Evolutionary conservation across 345 rosid species (phyloP).

Genomic region (Rhizophora apiculata): DNA sequence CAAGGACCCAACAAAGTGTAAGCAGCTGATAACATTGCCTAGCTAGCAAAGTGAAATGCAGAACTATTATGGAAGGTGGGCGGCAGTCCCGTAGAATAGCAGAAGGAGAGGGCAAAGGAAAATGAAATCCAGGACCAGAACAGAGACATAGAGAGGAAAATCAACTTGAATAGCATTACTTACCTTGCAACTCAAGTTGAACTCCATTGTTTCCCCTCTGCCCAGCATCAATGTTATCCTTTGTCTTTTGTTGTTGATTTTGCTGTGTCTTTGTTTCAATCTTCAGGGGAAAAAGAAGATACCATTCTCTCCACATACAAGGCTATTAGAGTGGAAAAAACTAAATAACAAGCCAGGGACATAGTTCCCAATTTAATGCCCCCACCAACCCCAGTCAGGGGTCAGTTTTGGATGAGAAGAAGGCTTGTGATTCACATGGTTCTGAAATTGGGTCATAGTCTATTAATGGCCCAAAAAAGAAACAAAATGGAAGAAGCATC

Average conservation of each 20-base stretch:
- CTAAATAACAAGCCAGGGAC: no score
- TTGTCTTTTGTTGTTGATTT: neutral
- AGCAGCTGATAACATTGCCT: no score
- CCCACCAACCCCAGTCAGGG: conserved; percentile 2
- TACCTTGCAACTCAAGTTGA: conserved; percentile 35
- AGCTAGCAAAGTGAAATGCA: no score
- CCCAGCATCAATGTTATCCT: neutral
- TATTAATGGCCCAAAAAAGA: neutral
- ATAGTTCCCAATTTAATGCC: neutral
- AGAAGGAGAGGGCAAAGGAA: neutral
- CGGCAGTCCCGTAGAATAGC: neutral
- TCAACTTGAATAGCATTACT: neutral
- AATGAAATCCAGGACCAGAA: neutral
- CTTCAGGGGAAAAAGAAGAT: neutral
- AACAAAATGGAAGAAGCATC: neutral
- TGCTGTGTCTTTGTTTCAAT: conserved; percentile 1
- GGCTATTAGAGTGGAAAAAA: neutral
- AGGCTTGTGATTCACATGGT: neutral
- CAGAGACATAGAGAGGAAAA: neutral
- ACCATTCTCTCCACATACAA: neutral
- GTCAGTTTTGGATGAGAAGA: neutral
- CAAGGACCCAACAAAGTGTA: neutral
- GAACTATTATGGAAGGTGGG: no score
- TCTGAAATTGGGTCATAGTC: neutral
- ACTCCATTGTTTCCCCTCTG: conserved; percentile 27